These are phyloP conservation scores for Friedmanniomyces endolithicus DNA, from an alignment of 495 filamentous ascomycete genomes.

Conservation along the genomic window DNA sequence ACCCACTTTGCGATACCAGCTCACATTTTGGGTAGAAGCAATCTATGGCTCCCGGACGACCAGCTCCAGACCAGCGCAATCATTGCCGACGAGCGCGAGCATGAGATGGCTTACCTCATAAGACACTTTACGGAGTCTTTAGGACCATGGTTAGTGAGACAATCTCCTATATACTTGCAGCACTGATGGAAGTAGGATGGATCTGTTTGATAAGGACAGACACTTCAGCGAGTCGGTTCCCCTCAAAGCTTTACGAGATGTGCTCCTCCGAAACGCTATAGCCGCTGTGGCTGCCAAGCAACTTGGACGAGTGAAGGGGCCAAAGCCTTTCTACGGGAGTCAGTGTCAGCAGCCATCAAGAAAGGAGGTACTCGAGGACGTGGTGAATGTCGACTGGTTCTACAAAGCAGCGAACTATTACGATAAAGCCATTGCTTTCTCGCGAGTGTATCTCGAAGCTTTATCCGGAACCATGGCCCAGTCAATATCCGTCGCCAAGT, in stretches of 20 bases:
- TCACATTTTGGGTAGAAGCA: not conserved
- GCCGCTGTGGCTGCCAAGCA: constrained; percentile 54
- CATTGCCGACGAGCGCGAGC: constrained; percentile 28
- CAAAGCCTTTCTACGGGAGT: constrained; percentile 38
- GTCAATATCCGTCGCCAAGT: constrained; percentile 34
- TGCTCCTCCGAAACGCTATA: constrained; percentile 47
- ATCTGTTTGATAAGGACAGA: constrained; percentile 42
- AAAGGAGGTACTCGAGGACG: constrained; percentile 42
- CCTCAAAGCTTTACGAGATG: constrained; percentile 43
- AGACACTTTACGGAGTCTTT: constrained; percentile 52
- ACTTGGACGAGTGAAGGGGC: constrained; percentile 41
- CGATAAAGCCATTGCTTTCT: constrained; percentile 49
- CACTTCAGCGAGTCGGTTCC: constrained; percentile 50
- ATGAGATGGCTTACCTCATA: constrained; percentile 47
- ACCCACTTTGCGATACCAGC: not conserved
- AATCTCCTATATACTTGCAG: not conserved
- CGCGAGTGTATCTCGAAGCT: constrained; percentile 39
- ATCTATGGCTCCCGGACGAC: constrained; percentile 9
- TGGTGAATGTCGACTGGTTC: constrained; percentile 39
- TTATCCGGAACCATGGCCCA: constrained; percentile 21
- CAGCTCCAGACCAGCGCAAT: constrained; percentile 13
- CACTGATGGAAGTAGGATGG: constrained; percentile 37
- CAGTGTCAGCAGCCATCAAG: constrained; percentile 38
- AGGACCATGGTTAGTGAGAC: constrained; percentile 35
- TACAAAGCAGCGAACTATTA: constrained; percentile 53